phyloP scores from a whole-genome alignment of 164 flowering plant species.

The Taxillus chinensis region DNA sequence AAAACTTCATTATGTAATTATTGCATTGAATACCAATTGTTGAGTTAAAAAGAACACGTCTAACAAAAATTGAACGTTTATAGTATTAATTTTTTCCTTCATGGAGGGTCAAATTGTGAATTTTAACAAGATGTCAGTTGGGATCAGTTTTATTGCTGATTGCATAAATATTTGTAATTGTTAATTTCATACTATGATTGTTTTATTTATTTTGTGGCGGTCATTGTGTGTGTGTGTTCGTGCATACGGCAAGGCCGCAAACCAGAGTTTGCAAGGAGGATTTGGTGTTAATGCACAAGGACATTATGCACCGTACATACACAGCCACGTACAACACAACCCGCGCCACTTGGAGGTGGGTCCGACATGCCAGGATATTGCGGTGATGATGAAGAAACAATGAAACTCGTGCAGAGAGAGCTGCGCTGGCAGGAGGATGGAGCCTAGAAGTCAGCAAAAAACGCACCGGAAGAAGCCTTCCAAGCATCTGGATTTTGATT shows the following conservation, averaged over 20 bases:
- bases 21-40: too few relatives aligned
- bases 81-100: too few relatives aligned
- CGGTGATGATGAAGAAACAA: constrained; percentile 59
- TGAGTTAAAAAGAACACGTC: too few relatives aligned
- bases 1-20: too few relatives aligned
- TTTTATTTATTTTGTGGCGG: background rate
- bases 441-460: constrained; percentile 52
- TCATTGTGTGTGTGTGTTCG: background rate
- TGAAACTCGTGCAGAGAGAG: constrained; percentile 73
- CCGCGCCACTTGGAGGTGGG: constrained; percentile 49
- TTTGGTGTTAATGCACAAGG: constrained; percentile 32
- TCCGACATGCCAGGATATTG: constrained; percentile 33
- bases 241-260: constrained; percentile 21
- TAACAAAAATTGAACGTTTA: too few relatives aligned
- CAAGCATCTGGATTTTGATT: constrained; percentile 66
- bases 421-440: constrained; percentile 89
- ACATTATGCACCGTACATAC: constrained; percentile 68
- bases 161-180: too few relatives aligned
- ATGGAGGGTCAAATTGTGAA: too few relatives aligned
- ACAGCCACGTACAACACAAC: constrained; percentile 86
- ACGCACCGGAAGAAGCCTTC: constrained; percentile 85
- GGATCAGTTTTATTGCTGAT: too few relatives aligned
- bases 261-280: constrained; percentile 41
- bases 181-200: too few relatives aligned
- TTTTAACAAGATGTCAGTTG: too few relatives aligned